These are phyloP conservation scores for Peribolospora baueri DNA, from an alignment of 768 basidiomycete genomes.

Conservation along the genomic window DNA sequence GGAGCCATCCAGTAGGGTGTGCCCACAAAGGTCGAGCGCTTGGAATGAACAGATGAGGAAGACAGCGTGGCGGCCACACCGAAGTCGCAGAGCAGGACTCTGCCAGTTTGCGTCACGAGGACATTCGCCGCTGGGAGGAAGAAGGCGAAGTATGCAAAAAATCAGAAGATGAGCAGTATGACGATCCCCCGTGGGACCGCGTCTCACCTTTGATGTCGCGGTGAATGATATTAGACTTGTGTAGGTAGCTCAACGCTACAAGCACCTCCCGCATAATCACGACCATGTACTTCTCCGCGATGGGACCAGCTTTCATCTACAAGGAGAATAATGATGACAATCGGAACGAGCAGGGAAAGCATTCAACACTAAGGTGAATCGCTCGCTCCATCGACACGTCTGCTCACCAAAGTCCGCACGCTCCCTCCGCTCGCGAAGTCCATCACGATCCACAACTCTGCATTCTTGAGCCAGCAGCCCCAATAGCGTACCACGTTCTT, in stretches of 20 bases:
- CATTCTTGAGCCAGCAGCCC: constrained; percentile 85
- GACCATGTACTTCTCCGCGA: constrained; percentile 75
- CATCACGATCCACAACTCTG: constrained; percentile 97
- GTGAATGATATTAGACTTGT: constrained; percentile 84
- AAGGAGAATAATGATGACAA: not conserved
- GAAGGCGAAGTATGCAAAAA: not conserved
- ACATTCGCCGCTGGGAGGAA: constrained; percentile 53
- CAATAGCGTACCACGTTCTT: constrained; percentile 80
- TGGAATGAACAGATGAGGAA: constrained; percentile 42
- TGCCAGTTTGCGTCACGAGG: constrained; percentile 63
- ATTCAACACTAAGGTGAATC: not conserved
- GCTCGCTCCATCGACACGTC: not conserved
- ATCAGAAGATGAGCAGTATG: not conserved
- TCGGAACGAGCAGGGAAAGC: not conserved
- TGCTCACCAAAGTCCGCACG: constrained; percentile 45
- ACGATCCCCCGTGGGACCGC: not conserved
- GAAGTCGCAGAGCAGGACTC: constrained; percentile 92
- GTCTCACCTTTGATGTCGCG: constrained; percentile 58
- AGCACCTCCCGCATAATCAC: constrained; percentile 77
- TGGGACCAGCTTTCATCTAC: constrained; percentile 55
- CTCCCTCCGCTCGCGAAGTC: constrained; percentile 90
- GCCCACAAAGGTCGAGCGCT: constrained; percentile 85
- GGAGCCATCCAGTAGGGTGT: constrained; percentile 99
- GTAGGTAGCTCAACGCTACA: constrained; percentile 62
- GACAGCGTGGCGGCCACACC: constrained; percentile 83